Evolutionary conservation across 768 basidiomycete genomes (phyloP).

Genomic region (Coprinopsis marcescibilis): DNA sequence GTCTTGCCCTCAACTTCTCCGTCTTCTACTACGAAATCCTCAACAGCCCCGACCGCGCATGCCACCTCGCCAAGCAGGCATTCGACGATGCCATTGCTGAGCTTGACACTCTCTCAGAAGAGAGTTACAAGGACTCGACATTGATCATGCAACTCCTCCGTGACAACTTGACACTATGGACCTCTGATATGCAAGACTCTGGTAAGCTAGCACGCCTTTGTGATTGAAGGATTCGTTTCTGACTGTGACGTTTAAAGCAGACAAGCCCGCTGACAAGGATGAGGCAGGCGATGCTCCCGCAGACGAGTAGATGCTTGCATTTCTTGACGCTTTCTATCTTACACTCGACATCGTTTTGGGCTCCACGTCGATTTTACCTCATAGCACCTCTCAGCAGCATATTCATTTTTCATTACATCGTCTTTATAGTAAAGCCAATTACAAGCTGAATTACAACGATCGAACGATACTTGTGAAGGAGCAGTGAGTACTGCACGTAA

Average conservation of each 20-base stretch:
- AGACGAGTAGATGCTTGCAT: constrained; percentile 50
- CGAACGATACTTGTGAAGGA: no score
- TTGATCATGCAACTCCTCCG: constrained; percentile 95
- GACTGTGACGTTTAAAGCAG: constrained; percentile 30
- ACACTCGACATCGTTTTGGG: constrained; percentile 6
- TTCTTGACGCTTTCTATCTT: constrained; percentile 12
- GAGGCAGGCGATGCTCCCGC: constrained; percentile 55
- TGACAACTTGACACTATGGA: constrained; percentile 98
- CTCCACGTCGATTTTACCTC: background rate
- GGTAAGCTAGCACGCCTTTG: constrained; percentile 39
- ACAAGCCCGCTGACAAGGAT: constrained; percentile 73
- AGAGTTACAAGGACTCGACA: constrained; percentile 99
- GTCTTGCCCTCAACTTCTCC: constrained; percentile 98
- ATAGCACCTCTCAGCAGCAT: background rate
- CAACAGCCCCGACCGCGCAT: constrained; percentile 97
- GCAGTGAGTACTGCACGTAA: no score
- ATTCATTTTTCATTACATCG: background rate
- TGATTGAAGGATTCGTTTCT: constrained; percentile 7
- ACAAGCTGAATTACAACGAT: no score
- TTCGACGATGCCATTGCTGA: constrained; percentile 99
- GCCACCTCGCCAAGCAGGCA: constrained; percentile 97
- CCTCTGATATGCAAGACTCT: constrained; percentile 94
- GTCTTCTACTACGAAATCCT: constrained; percentile 99
- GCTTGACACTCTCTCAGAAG: constrained; percentile 97
- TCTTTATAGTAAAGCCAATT: background rate